Evolutionary conservation across 2,329 filamentous ascomycete genomes (phyloP).

Genomic region (Geosmithia flava): DNA sequence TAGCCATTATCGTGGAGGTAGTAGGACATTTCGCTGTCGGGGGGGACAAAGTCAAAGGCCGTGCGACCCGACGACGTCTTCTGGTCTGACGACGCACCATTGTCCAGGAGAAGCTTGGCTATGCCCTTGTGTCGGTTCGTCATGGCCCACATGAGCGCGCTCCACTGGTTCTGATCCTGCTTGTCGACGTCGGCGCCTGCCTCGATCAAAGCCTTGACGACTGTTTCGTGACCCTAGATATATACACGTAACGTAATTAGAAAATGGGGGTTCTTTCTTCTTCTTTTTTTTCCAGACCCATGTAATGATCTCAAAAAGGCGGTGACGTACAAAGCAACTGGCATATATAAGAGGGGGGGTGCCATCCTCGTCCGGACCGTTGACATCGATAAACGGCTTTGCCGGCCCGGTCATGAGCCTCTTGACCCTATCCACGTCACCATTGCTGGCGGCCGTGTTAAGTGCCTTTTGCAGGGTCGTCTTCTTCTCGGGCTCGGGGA

Average conservation of each 20-base stretch:
- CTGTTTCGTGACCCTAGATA: slow-evolving; percentile 68
- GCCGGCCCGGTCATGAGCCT: slow-evolving; percentile 65
- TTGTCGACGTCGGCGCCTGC: slow-evolving; percentile 83
- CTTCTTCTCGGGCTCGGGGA: slow-evolving; percentile 66
- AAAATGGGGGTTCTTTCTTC: no score
- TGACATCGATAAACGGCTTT: slow-evolving; percentile 67
- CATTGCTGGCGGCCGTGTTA: slow-evolving; percentile 94
- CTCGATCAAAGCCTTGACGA: slow-evolving; percentile 72
- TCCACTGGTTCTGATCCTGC: slow-evolving; percentile 96
- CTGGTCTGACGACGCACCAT: slow-evolving; percentile 88
- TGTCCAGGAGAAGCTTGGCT: slow-evolving; percentile 82
- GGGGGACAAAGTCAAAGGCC: slow-evolving; percentile 89
- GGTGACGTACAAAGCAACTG: slow-evolving; percentile 72
- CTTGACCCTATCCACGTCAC: slow-evolving; percentile 71
- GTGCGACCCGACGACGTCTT: slow-evolving; percentile 91
- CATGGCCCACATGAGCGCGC: slow-evolving; percentile 98
- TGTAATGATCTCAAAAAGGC: neutral
- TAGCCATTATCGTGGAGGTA: slow-evolving; percentile 95
- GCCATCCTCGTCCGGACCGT: slow-evolving; percentile 84
- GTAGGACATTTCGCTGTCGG: slow-evolving; percentile 91
- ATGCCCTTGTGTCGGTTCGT: slow-evolving; percentile 96
- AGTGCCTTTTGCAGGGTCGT: slow-evolving; percentile 75
- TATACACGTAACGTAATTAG: neutral
- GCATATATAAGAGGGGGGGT: slow-evolving; percentile 96
- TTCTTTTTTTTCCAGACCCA: neutral